Evolutionary conservation across 2,329 filamentous ascomycete genomes (phyloP), one percentile per base, ranked within the genome.

Genomic region (Dactylellina haptotyla): DNA sequence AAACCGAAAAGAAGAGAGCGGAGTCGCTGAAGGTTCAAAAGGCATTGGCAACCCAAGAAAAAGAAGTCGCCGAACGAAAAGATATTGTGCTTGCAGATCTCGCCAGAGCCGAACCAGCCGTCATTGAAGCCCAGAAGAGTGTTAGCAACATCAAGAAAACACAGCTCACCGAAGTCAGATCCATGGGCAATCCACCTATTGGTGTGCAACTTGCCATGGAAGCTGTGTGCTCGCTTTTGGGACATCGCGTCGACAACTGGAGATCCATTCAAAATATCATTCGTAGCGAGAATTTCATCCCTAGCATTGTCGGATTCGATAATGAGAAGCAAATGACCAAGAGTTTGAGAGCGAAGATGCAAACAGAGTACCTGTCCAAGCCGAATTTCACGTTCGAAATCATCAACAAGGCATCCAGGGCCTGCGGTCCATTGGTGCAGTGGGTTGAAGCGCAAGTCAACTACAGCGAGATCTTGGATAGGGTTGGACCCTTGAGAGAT

Each of bases 111-210:
- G 94, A 98, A 80, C 95, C 95, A 6, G 95, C 95, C 53, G 95
- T 99, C 62, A 83, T 91, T 75, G 93, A 96, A 81, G 95, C 95
- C 53, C 92, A 95, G 83, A 92, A 93, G 80, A 97, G 93, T 82
- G 96, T 99, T 81, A 95, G 91, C 84, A 97, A 96, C 84, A 99
- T 99, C 84, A 99, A 98, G 84, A 89, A 91, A 80, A 93, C 97
- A 80, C 95, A 99, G 81, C 85, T 99, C 76, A 97, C 93, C 10
- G 95, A 99, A 88, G 94, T 99, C 56, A 89, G 95, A 80, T 97
- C 94, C 76, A 98, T 99, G 95, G 88, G 89, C 76, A 96, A 92
- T 78, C 95, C 95, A 4, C 95, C 95, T 6, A 85, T 88, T 77
- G 92, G 93, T 84, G 96, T 99, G 77, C 90, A 92, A 79, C 87